Conservation (phyloP, 1,284 basidiomycete genomes). For the Golubevia sp. region DNA sequence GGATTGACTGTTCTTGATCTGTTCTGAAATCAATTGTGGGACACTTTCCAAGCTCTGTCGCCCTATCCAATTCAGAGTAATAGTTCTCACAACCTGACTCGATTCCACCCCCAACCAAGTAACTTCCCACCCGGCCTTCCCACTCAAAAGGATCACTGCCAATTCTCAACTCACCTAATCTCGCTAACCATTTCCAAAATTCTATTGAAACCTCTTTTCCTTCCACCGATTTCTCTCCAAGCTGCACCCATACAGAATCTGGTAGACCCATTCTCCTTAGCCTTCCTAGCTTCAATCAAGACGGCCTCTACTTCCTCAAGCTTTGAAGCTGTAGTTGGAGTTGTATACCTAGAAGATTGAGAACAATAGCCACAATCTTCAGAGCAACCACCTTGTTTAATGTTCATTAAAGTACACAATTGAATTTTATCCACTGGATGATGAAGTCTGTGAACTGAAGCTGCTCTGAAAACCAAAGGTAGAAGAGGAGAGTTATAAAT, state of each 20-base stretch:
- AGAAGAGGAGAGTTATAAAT: constrained; percentile 55
- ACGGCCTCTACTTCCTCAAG: constrained; percentile 92
- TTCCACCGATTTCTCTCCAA: constrained; percentile 93
- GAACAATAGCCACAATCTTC: constrained; percentile 99
- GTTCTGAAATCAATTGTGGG: too few relatives aligned
- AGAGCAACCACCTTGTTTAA: constrained; percentile 86
- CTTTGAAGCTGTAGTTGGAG: constrained; percentile 83
- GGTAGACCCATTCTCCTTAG: constrained; percentile 94
- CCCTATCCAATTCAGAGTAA: too few relatives aligned
- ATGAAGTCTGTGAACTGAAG: constrained; percentile 76
- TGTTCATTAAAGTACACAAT: constrained; percentile 97
- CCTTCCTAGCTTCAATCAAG: constrained; percentile 74
- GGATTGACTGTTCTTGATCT: too few relatives aligned
- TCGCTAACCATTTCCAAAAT: constrained; percentile 88
- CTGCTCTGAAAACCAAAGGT: constrained; percentile 62
- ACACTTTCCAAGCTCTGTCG: too few relatives aligned
- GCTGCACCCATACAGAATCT: constrained; percentile 99
- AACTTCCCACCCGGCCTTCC: constrained; percentile 87
- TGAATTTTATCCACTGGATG: constrained; percentile 90
- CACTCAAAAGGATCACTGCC: constrained; percentile 61
- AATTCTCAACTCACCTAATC: constrained; percentile 64
- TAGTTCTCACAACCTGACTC: too few relatives aligned
- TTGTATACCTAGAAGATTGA: constrained; percentile 89
- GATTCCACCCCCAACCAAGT: too few relatives aligned
- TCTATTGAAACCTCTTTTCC: constrained; percentile 90